Evolutionary conservation across 495 filamentous ascomycete genomes (phyloP).

Genomic region (Penicillium psychrofluorescens): DNA sequence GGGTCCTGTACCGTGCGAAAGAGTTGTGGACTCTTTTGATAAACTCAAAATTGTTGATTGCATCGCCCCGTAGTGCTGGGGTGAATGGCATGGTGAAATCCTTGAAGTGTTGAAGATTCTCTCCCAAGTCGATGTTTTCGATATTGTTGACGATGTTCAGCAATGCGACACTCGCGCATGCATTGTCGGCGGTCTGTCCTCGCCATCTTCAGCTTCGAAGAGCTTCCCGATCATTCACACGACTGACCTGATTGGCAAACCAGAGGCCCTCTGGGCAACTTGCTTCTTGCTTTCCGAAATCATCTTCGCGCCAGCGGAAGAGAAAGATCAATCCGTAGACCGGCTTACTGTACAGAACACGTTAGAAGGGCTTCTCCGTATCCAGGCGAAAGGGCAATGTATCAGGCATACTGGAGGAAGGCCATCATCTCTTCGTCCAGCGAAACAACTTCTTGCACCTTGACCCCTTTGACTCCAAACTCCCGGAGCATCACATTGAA

Average conservation of each 20-base stretch:
- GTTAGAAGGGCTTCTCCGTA: neutral
- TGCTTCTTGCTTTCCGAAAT: slow-evolving; percentile 47
- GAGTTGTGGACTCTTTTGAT: slow-evolving; percentile 81
- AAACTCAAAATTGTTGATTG: slow-evolving; percentile 65
- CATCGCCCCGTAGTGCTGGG: slow-evolving; percentile 67
- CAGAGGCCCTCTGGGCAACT: slow-evolving; percentile 66
- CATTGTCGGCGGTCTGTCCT: slow-evolving; percentile 62
- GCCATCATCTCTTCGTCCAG: slow-evolving; percentile 62
- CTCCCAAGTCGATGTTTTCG: slow-evolving; percentile 53
- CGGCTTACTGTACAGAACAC: slow-evolving; percentile 45
- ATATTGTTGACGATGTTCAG: slow-evolving; percentile 90
- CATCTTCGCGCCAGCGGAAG: slow-evolving; percentile 61
- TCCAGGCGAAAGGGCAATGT: neutral
- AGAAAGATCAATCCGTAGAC: slow-evolving; percentile 80
- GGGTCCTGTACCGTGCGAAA: slow-evolving; percentile 58
- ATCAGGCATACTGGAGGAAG: slow-evolving; percentile 49
- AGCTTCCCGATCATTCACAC: neutral
- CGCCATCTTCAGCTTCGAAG: slow-evolving; percentile 3
- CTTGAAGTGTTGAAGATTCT: slow-evolving; percentile 62
- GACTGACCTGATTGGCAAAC: slow-evolving; percentile 85
- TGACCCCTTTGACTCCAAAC: slow-evolving; percentile 66
- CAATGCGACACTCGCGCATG: slow-evolving; percentile 82
- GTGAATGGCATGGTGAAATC: slow-evolving; percentile 58
- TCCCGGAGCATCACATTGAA: slow-evolving; percentile 79
- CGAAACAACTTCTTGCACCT: slow-evolving; percentile 70